Conservation (phyloP, 2,329 filamentous ascomycete species). For the Trichoderma polysporum region DNA sequence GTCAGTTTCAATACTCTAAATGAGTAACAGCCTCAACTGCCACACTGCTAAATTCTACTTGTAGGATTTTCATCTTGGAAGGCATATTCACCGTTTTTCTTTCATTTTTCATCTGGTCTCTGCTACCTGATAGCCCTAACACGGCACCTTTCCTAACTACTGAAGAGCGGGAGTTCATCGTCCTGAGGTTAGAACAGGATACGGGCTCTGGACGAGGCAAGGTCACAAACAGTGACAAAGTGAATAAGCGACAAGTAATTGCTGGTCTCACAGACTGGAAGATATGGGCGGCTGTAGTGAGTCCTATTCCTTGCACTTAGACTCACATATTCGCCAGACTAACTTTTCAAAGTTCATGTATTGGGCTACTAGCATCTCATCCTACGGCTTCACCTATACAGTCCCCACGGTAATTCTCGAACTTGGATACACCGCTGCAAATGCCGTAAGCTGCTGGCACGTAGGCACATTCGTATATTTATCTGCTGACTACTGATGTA, state of each 20-base stretch:
- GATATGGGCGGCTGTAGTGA: background rate
- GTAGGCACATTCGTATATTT: background rate
- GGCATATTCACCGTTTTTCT: constrained; percentile 63
- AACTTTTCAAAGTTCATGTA: background rate
- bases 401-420: background rate
- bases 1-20: constrained; percentile 30
- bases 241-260: background rate
- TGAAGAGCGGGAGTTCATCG: background rate
- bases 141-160: background rate
- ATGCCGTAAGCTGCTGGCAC: background rate
- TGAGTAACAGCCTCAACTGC: background rate
- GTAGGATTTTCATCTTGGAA: constrained; percentile 71
- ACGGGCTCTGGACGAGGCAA: background rate
- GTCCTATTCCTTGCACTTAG: background rate
- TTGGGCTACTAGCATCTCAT: background rate
- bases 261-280: constrained; percentile 37
- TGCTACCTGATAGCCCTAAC: constrained; percentile 72
- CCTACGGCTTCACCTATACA: background rate
- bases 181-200: background rate
- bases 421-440: background rate
- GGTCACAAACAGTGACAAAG: background rate
- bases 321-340: background rate
- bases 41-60: background rate
- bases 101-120: constrained; percentile 63
- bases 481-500: background rate